Evolutionary conservation across 1,284 basidiomycete species (phyloP).

Genomic region (Ganoderma lingzhi): DNA sequence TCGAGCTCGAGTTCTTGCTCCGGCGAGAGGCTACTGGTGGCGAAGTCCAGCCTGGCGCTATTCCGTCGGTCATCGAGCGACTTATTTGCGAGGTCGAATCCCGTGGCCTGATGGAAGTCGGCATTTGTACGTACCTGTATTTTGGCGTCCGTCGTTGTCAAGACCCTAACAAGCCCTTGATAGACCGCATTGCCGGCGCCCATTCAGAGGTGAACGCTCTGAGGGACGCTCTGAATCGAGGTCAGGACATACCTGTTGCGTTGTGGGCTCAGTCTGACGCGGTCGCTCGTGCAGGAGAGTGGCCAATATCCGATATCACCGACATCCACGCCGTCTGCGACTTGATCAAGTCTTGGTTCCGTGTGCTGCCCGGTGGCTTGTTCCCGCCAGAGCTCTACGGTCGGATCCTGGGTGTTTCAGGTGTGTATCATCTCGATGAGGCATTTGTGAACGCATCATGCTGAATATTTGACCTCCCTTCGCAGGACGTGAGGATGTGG

Average conservation of each 20-base stretch:
- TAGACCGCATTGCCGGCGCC: constrained; percentile 87
- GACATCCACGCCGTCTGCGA: constrained; percentile 87
- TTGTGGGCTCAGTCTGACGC: neutral
- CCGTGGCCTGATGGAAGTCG: constrained; percentile 80
- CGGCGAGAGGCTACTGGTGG: constrained; percentile 64
- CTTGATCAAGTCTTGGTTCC: constrained; percentile 85
- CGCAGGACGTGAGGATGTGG: constrained; percentile 34
- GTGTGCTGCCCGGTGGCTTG: constrained; percentile 78
- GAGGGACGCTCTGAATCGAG: constrained; percentile 78
- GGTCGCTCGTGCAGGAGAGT: constrained; percentile 52
- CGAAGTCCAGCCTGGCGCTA: constrained; percentile 58
- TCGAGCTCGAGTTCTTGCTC: constrained; percentile 74
- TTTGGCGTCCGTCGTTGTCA: neutral
- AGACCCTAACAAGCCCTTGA: constrained; percentile 6
- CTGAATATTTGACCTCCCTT: neutral
- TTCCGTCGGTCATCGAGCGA: constrained; percentile 71
- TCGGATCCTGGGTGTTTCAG: constrained; percentile 72
- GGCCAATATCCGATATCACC: constrained; percentile 61
- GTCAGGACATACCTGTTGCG: constrained; percentile 41
- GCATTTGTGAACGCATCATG: neutral
- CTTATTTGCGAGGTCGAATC: constrained; percentile 76
- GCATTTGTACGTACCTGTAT: constrained; percentile 69
- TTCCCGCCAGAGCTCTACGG: constrained; percentile 77
- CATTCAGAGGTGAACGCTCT: constrained; percentile 70
- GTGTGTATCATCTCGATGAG: constrained; percentile 47